Percentiles rank a stretch among this genome's conserved stretches.
Conservation (phyloP, 208 protist species). For the Leishmania guyanensis region DNA sequence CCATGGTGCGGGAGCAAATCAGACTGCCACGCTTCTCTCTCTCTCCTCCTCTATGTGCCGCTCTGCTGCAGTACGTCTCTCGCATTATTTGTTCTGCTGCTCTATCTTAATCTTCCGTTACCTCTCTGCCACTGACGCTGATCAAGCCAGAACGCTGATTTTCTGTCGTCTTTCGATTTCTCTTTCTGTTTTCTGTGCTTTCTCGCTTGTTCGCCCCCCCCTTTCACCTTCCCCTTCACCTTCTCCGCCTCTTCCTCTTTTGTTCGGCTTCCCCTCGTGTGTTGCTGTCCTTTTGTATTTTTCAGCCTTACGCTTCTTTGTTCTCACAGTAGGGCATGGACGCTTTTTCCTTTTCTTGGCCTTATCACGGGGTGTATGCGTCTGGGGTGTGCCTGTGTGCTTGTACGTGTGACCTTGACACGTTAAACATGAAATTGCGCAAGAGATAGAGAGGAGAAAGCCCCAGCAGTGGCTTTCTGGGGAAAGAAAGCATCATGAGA, state of each 20-base stretch:
- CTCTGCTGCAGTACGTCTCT: background rate
- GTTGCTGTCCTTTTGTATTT: slow-evolving; percentile 14
- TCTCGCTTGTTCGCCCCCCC: background rate
- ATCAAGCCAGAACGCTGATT: background rate
- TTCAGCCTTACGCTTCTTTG: slow-evolving; percentile 6
- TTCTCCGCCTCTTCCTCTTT: background rate
- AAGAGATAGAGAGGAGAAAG: too few relatives aligned
- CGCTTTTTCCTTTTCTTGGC: slow-evolving; percentile 5
- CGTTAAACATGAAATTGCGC: too few relatives aligned
- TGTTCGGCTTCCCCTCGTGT: background rate
- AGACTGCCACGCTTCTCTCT: background rate
- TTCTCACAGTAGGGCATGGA: background rate
- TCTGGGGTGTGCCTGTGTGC: too few relatives aligned
- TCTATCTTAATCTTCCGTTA: background rate
- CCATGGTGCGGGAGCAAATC: background rate
- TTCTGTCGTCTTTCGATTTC: background rate
- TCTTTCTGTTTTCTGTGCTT: background rate
- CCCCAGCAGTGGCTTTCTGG: too few relatives aligned
- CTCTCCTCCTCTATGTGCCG: background rate
- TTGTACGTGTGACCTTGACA: too few relatives aligned
- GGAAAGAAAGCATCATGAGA: too few relatives aligned
- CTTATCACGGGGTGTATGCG: background rate
- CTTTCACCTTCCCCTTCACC: background rate
- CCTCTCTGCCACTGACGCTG: background rate
- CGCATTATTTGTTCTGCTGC: background rate